Evolutionary conservation across 2,329 filamentous ascomycete genomes (phyloP).

Genomic region (Cyphellophora attinorum): DNA sequence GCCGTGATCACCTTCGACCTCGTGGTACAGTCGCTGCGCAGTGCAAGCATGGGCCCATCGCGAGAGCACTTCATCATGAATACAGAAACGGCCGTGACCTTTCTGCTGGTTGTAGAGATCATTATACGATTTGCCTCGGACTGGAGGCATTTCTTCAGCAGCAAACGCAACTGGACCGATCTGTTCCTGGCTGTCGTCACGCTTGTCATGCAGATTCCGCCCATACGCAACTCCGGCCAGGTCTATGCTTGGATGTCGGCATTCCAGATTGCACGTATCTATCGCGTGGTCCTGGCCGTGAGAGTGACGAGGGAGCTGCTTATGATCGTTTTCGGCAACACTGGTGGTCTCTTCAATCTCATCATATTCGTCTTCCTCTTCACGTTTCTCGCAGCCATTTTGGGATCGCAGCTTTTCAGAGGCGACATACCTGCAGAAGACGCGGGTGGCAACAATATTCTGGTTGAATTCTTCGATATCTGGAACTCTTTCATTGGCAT

Average conservation of each 20-base stretch:
- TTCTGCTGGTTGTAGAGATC: conserved; percentile 74
- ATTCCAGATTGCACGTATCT: conserved; percentile 87
- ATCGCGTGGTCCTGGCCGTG: conserved; percentile 82
- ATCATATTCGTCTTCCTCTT: conserved; percentile 95
- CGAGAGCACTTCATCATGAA: conserved; percentile 57
- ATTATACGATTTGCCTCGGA: conserved; percentile 65
- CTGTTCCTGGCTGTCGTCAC: conserved; percentile 71
- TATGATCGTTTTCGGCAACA: conserved; percentile 76
- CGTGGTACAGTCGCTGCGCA: conserved; percentile 68
- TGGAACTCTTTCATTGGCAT: conserved; percentile 96
- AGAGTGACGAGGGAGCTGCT: conserved; percentile 82
- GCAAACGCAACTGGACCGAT: conserved; percentile 69
- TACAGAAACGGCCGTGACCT: conserved; percentile 66
- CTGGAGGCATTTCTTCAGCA: conserved; percentile 70
- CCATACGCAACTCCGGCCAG: conserved; percentile 61
- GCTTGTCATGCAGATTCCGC: conserved; percentile 73
- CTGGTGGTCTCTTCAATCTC: conserved; percentile 82
- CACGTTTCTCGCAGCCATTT: conserved; percentile 86
- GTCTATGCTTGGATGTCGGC: conserved; percentile 80
- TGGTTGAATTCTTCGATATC: conserved; percentile 76
- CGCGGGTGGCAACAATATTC: conserved; percentile 50
- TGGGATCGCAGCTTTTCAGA: conserved; percentile 85
- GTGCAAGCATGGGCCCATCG: conserved; percentile 58
- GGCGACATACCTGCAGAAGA: conserved; percentile 67
- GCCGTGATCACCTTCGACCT: conserved; percentile 69